These are phyloP conservation scores for Leccinum fibrillosum DNA, from an alignment of 768 basidiomycete genomes.

Conservation along the genomic window DNA sequence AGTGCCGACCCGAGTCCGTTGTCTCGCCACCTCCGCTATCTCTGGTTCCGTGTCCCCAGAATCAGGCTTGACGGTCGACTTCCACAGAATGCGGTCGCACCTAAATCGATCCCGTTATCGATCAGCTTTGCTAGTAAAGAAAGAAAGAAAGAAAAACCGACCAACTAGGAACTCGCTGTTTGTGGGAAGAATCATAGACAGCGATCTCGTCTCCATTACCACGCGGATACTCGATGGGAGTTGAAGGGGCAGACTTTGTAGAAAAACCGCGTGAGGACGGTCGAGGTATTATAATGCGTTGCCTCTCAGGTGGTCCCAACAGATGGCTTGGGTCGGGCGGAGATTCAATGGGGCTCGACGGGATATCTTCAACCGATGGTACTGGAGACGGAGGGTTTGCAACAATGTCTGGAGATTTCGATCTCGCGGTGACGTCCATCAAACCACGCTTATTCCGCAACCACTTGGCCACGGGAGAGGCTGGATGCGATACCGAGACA, in stretches of 20 bases:
- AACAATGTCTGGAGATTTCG: constrained; percentile 25
- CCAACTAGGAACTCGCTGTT: constrained; percentile 85
- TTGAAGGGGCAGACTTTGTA: constrained; percentile 28
- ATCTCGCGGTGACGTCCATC: constrained; percentile 5
- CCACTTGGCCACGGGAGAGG: constrained; percentile 28
- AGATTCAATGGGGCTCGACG: constrained; percentile 19
- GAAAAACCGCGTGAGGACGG: constrained; percentile 29
- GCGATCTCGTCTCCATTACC: constrained; percentile 48
- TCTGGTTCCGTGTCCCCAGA: constrained; percentile 40
- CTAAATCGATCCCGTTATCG: constrained; percentile 33
- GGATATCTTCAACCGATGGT: constrained; percentile 25
- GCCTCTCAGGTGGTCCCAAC: constrained; percentile 21
- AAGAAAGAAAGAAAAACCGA: constrained; percentile 30
- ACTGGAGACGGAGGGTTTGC: constrained; percentile 24
- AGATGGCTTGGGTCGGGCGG: constrained; percentile 5
- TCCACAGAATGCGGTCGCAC: constrained; percentile 87
- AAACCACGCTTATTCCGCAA: constrained; percentile 25
- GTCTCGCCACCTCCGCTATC: constrained; percentile 26
- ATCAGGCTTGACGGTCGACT: constrained; percentile 58
- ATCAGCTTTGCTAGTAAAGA: background rate
- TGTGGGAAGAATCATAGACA: constrained; percentile 78
- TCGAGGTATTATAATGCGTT: constrained; percentile 21
- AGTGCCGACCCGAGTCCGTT: constrained; percentile 49
- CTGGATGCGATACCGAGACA: constrained; percentile 29
- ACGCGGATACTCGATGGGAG: constrained; percentile 36